Percentiles rank a stretch among this genome's conserved stretches.
These are phyloP conservation scores for Esteya vermicola DNA, from an alignment of 2,329 filamentous ascomycete species.

Conservation along the genomic window DNA sequence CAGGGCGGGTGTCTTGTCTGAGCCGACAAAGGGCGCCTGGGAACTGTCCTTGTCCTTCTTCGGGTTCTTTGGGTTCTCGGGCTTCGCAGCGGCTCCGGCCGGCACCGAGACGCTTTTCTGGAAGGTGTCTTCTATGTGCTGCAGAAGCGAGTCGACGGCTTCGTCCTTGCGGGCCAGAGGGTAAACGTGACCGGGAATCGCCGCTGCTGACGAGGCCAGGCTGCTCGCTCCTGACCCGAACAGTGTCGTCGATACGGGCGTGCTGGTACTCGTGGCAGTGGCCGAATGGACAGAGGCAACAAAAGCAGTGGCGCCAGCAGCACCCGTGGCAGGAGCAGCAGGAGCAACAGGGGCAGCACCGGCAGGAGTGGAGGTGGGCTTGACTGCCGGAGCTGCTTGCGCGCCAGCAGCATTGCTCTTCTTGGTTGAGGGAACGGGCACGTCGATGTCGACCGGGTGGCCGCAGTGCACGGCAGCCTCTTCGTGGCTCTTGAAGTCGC, in stretches of 20 bases:
- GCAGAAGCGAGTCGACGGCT: constrained; percentile 33
- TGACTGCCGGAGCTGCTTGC: not conserved
- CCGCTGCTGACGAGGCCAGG: constrained; percentile 5
- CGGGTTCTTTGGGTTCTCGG: not conserved
- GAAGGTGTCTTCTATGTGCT: constrained; percentile 39
- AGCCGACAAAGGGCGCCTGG: constrained; percentile 29
- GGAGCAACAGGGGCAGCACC: not conserved
- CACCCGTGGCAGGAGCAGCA: not conserved
- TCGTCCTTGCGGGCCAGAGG: constrained; percentile 46
- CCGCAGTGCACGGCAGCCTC: constrained; percentile 82
- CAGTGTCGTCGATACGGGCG: too few species aligned
- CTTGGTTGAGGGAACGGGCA: constrained; percentile 29
- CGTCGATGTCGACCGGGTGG: constrained; percentile 62
- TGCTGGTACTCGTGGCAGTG: not conserved
- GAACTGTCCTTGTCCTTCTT: not conserved
- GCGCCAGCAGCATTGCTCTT: not conserved
- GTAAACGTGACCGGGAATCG: constrained; percentile 41
- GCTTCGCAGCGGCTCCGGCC: constrained; percentile 15
- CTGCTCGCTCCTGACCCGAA: too few species aligned
- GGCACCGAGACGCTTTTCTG: constrained; percentile 29
- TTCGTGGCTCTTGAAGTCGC: constrained; percentile 92
- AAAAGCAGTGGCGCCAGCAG: not conserved
- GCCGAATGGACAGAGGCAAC: constrained; percentile 9
- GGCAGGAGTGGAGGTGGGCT: not conserved
- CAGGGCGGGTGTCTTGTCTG: constrained; percentile 49